A percentile compares a stretch with the other conserved stretches of the same genome.
These are phyloP conservation scores for Chaetomiaceae sp. DNA, from an alignment of 2,329 filamentous ascomycete genomes.

Conservation along the genomic window DNA sequence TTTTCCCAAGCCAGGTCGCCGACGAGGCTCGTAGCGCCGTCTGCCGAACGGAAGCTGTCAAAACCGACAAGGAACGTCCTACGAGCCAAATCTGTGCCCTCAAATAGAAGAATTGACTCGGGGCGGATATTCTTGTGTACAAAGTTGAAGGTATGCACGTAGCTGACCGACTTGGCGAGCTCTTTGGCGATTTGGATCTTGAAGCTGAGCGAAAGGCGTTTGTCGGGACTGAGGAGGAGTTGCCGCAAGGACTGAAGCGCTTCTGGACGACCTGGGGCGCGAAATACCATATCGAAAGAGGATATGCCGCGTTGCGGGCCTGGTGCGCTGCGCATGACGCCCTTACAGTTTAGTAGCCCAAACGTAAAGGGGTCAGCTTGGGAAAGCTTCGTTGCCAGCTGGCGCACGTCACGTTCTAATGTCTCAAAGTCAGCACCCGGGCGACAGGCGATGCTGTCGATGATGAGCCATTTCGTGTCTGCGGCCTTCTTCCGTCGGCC, in stretches of 20 bases:
- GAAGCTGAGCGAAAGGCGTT: too few species aligned
- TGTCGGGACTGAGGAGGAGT: neutral
- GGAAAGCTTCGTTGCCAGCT: slow-evolving; percentile 26
- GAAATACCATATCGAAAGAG: too few species aligned
- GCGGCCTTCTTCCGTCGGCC: too few species aligned
- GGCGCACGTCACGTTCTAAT: slow-evolving; percentile 25
- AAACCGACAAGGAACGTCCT: slow-evolving; percentile 40
- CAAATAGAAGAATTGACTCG: slow-evolving; percentile 8
- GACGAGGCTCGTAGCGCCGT: slow-evolving; percentile 29
- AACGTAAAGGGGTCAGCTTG: slow-evolving; percentile 29
- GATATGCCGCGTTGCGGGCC: too few species aligned
- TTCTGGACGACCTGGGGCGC: too few species aligned
- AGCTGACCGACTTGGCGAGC: slow-evolving; percentile 12
- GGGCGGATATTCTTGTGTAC: slow-evolving; percentile 20
- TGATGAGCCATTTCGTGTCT: slow-evolving; percentile 1
- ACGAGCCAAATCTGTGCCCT: neutral
- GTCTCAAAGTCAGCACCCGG: slow-evolving; percentile 1
- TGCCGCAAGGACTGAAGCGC: too few species aligned
- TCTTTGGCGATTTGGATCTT: too few species aligned
- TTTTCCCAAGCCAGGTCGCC: slow-evolving; percentile 39
- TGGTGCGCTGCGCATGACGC: slow-evolving; percentile 21
- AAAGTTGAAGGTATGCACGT: slow-evolving; percentile 13
- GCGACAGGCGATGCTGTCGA: slow-evolving; percentile 13
- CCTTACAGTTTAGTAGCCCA: slow-evolving; percentile 31
- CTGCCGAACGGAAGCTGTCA: slow-evolving; percentile 36